Evolutionary conservation across 352 stramenopile genomes (phyloP).

Genomic region (Phytopythium montanum): DNA sequence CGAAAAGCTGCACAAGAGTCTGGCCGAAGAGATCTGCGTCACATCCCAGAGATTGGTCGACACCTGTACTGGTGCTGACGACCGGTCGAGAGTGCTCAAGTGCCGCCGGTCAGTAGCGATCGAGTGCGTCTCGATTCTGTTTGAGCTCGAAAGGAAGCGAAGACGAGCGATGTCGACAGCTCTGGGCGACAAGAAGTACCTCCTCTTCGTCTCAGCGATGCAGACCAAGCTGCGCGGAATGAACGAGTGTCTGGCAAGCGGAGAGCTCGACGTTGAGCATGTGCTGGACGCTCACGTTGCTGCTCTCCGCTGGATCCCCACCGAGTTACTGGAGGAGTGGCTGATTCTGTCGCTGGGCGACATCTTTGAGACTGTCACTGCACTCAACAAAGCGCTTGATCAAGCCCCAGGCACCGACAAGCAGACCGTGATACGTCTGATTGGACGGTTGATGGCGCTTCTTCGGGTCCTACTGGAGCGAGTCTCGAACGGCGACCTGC

Average conservation of each 20-base stretch:
- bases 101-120: slow-evolving; percentile 16
- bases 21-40: neutral
- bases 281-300: neutral
- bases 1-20: slow-evolving; percentile 32
- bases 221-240: slow-evolving; percentile 37
- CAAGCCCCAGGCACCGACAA: slow-evolving; percentile 2
- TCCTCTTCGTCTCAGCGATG: slow-evolving; percentile 37
- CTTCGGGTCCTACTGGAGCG: slow-evolving; percentile 34
- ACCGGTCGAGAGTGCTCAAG: neutral
- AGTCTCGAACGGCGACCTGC: slow-evolving; percentile 36
- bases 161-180: slow-evolving; percentile 23
- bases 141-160: slow-evolving; percentile 44
- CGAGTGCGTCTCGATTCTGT: slow-evolving; percentile 41
- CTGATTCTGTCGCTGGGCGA: slow-evolving; percentile 46
- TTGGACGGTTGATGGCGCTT: slow-evolving; percentile 26
- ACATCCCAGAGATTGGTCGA: neutral
- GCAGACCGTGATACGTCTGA: slow-evolving; percentile 7
- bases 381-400: slow-evolving; percentile 24
- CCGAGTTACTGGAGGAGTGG: slow-evolving; percentile 44
- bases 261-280: neutral
- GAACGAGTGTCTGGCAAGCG: slow-evolving; percentile 27
- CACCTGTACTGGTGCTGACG: too few relatives aligned
- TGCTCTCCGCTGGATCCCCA: slow-evolving; percentile 41
- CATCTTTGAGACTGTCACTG: slow-evolving; percentile 30
- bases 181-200: slow-evolving; percentile 51